phyloP scores from a whole-genome alignment of 176 grass and related monocot genomes.

The Microstegium vimineum region DNA sequence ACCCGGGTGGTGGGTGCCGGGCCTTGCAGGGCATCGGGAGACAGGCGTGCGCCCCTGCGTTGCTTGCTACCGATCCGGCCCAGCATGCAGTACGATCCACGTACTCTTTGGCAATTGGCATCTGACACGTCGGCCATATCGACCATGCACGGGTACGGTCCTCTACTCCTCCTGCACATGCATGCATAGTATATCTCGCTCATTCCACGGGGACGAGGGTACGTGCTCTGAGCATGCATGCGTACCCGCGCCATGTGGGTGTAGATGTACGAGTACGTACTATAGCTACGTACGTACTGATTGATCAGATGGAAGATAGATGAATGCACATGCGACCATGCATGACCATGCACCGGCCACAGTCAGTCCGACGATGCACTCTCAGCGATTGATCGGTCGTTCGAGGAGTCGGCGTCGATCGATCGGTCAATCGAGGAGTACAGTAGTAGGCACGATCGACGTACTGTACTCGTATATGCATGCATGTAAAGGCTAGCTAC shows the following conservation, averaged over 20 bases:
- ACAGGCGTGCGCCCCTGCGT: slow-evolving; percentile 11
- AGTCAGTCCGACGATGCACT: background rate
- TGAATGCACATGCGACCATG: background rate
- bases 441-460: slow-evolving; percentile 3
- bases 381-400: background rate
- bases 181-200: too few species aligned
- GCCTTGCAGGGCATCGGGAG: slow-evolving; percentile 20
- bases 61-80: background rate
- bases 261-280: background rate
- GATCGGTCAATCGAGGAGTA: background rate
- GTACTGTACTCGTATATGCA: background rate
- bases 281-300: background rate
- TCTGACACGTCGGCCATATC: slow-evolving; percentile 5
- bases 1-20: background rate
- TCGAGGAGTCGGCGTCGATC: background rate
- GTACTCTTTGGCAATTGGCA: background rate
- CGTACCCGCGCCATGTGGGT: background rate
- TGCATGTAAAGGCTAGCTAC: background rate
- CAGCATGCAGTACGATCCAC: background rate
- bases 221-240: background rate
- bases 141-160: background rate
- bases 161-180: background rate
- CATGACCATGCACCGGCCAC: background rate
- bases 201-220: background rate
- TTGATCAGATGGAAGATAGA: background rate